These are phyloP conservation scores for Lactarius evosmus DNA, from an alignment of 768 basidiomycete genomes.

Conservation along the genomic window DNA sequence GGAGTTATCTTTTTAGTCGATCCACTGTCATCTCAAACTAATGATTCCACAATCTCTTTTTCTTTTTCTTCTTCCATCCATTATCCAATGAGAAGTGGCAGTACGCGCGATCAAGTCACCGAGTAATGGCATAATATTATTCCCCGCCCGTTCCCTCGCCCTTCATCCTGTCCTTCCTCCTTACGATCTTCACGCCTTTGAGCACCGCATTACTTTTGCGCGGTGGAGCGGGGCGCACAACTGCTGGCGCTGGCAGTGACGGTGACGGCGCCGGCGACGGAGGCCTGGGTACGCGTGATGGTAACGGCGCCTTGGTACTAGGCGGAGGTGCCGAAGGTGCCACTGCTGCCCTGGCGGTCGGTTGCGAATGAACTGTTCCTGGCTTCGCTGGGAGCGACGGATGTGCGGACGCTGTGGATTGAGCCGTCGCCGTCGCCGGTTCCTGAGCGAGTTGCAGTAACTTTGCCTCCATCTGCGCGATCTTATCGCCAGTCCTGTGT, in stretches of 20 bases:
- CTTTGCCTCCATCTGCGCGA: constrained; percentile 96
- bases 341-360: background rate
- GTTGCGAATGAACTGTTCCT: background rate
- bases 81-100: background rate
- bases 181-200: constrained; percentile 33
- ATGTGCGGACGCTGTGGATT: constrained; percentile 36
- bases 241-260: background rate
- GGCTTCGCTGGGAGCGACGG: constrained; percentile 26
- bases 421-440: constrained; percentile 14
- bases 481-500: constrained; percentile 77
- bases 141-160: constrained; percentile 13
- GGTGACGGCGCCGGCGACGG: constrained; percentile 16
- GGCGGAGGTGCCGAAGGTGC: background rate
- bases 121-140: background rate
- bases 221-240: background rate
- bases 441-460: constrained; percentile 67
- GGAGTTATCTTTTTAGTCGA: constrained; percentile 8
- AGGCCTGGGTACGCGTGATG: constrained; percentile 15
- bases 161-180: constrained; percentile 27
- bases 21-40: background rate
- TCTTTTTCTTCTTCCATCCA: background rate
- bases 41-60: background rate
- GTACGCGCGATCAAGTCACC: background rate
- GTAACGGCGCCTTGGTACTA: background rate
- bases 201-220: constrained; percentile 23